phyloP scores from a whole-genome alignment of 164 flowering plant species.

The Vitis labrusca region DNA sequence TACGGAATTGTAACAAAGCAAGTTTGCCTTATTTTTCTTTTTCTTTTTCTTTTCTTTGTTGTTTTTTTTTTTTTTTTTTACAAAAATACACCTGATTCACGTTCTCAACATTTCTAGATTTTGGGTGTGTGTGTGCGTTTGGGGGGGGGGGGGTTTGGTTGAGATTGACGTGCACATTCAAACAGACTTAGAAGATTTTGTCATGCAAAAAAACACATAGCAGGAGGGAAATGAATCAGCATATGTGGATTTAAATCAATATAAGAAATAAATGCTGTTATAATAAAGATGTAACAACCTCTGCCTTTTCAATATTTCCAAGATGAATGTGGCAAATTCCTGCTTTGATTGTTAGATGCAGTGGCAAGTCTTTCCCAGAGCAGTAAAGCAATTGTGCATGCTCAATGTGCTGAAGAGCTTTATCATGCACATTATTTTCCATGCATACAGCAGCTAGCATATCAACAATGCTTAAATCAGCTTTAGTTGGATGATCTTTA shows the following conservation, averaged over 20 bases:
- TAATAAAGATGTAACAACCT: conserved; percentile 33
- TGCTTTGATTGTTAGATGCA: conserved; percentile 50
- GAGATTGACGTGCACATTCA: not conserved
- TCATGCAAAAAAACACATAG: not conserved
- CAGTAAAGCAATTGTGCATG: conserved; percentile 34
- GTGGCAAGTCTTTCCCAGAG: conserved; percentile 48
- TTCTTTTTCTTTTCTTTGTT: too few relatives aligned
- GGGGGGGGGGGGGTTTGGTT: too few relatives aligned
- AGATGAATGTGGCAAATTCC: conserved; percentile 76
- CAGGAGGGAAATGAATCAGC: not conserved
- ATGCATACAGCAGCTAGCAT: conserved; percentile 55
- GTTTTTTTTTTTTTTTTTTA: too few relatives aligned
- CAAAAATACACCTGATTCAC: too few relatives aligned
- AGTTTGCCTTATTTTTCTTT: too few relatives aligned
- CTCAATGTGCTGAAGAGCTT: conserved; percentile 70
- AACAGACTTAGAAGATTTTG: not conserved
- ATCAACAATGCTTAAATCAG: conserved; percentile 53
- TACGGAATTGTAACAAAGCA: too few relatives aligned
- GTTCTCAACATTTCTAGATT: too few relatives aligned
- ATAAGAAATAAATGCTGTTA: not conserved
- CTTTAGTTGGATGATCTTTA: conserved; percentile 33
- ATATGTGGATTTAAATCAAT: not conserved
- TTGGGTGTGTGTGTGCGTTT: too few relatives aligned
- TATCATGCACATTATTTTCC: conserved; percentile 40
- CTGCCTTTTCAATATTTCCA: conserved; percentile 72